These are phyloP conservation scores for Myxozyma monticola DNA, from an alignment of 805 yeast genomes.

Conservation along the genomic window DNA sequence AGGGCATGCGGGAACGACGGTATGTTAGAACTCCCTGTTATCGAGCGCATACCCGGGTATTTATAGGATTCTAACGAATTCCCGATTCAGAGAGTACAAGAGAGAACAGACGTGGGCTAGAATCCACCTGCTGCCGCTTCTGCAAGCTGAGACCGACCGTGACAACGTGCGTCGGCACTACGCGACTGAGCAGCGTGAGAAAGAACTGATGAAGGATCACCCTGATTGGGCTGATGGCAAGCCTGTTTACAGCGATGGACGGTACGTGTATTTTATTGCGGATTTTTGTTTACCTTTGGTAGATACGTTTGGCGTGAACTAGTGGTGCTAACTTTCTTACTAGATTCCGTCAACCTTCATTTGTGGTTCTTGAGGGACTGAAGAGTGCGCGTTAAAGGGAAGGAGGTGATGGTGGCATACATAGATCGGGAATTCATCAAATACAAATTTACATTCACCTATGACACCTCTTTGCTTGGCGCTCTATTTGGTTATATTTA, in stretches of 20 bases:
- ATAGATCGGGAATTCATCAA: too few species aligned
- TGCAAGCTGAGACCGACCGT: conserved; percentile 81
- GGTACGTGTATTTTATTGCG: conserved; percentile 38
- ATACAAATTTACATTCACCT: too few species aligned
- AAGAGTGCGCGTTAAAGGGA: conserved; percentile 3
- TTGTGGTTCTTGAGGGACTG: conserved; percentile 10
- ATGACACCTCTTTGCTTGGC: too few species aligned
- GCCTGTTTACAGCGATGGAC: conserved; percentile 48
- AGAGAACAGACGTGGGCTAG: conserved; percentile 81
- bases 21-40: conserved; percentile 7
- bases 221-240: conserved; percentile 61
- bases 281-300: conserved; percentile 11
- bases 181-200: conserved; percentile 68
- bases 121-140: conserved; percentile 66
- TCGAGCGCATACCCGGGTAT: too few species aligned
- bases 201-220: conserved; percentile 61
- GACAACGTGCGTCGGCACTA: conserved; percentile 68
- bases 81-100: conserved; percentile 53
- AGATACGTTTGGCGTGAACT: background rate
- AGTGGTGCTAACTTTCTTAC: too few species aligned
- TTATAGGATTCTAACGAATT: too few species aligned
- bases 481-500: too few species aligned
- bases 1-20: conserved; percentile 69
- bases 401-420: too few species aligned
- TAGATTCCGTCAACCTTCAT: conserved; percentile 18